Evolutionary conservation across 495 filamentous ascomycete genomes (phyloP), one percentile per base, ranked within the genome.

Genomic region (Amniculicola lignicola): DNA sequence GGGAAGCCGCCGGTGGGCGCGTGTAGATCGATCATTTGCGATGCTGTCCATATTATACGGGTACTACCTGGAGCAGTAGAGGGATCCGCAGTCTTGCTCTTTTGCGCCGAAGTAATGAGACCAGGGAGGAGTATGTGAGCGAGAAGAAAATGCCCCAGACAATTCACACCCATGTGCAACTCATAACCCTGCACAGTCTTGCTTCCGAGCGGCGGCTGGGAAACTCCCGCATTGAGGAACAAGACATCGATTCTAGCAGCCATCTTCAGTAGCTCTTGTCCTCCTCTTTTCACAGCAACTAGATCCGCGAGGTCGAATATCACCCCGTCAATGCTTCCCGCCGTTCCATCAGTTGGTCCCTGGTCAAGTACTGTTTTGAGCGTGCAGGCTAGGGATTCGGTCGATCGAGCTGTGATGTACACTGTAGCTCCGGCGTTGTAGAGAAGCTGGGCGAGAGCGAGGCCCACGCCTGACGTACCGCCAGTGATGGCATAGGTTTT

Each of bases 141-240:
- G 29, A 80, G 64, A 15, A 81, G 67, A 52, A 69, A 75, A n/a
- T 69, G 75, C 2, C 71, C 77, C 0, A 81, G 62, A 50, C 70
- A 74, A 53, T 81, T 80, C 3, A 72, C 75, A 5, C 67, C 71
- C 28, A 79, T 63, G 50, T 78, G 69, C 2, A 79, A 58, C 43
- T 79, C 78, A 57, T 74, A 63, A 35, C 71, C 73, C 53, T 68
- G 67, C 0, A 59, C 49, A 10, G 70, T 65, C 7, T 57, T 61
- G 23, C 50, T 69, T 25, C 71, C 76, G 2, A 15, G 33, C 2
- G 77, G 74, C 0, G 73, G 70, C 12, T 56, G 42, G 67, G 74
- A 74, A 33, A 82, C 70, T 4, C 60, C 63, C 18, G 69, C 79
- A 9, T 78, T 77, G 63, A 78, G 78, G 59, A 78, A 47, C 7